A percentile compares a stretch with the other conserved stretches of the same genome.
These are phyloP conservation scores for Dentipellis fragilis DNA, from an alignment of 768 basidiomycete species.

Conservation along the genomic window DNA sequence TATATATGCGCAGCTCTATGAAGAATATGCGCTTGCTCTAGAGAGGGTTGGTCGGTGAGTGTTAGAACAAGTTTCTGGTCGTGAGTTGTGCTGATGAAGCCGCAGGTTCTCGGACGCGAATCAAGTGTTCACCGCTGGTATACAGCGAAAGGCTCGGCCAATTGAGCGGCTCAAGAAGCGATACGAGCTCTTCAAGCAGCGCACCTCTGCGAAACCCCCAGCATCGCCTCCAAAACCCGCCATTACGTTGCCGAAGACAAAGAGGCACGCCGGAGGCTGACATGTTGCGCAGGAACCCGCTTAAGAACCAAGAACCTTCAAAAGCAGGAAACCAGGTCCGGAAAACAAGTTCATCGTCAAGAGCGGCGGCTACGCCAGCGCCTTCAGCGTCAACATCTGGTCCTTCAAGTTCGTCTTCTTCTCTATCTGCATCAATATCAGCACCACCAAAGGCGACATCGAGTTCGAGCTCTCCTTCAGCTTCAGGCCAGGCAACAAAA, in stretches of 20 bases:
- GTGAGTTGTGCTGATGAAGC: neutral
- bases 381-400: conserved; percentile 11
- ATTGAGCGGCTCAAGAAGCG: conserved; percentile 74
- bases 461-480: conserved; percentile 13
- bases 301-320: conserved; percentile 8
- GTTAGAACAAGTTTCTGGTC: neutral
- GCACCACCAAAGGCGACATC: conserved; percentile 12
- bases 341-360: too few relatives aligned
- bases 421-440: conserved; percentile 13
- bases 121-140: conserved; percentile 70
- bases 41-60: conserved; percentile 68
- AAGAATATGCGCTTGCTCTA: conserved; percentile 78
- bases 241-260: conserved; percentile 9
- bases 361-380: neutral
- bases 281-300: conserved; percentile 10
- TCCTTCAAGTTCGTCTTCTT: conserved; percentile 14
- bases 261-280: conserved; percentile 12
- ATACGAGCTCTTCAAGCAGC: conserved; percentile 61
- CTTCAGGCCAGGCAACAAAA: conserved; percentile 1
- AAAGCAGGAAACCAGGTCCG: neutral
- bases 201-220: conserved; percentile 8
- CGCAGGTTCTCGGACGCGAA: conserved; percentile 70
- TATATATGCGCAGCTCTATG: conserved; percentile 76
- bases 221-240: conserved; percentile 1
- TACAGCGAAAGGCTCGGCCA: conserved; percentile 73